Evolutionary conservation across 2,329 filamentous ascomycete species (phyloP).

Genomic region (Trichothecium roseum): DNA sequence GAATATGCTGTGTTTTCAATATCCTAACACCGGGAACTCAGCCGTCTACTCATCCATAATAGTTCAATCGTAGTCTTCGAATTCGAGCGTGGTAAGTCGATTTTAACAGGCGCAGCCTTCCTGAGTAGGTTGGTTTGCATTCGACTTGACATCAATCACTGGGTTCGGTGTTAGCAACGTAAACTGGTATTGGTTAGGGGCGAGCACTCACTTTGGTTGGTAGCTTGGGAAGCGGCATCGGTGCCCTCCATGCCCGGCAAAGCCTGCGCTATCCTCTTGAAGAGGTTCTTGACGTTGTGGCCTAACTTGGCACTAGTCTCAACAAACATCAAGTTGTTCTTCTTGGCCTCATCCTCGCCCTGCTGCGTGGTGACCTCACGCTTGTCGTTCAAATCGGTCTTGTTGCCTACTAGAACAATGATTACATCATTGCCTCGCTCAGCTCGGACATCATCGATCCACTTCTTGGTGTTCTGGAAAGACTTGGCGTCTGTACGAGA

Average conservation of each 20-base stretch:
- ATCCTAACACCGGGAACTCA: slow-evolving; percentile 1
- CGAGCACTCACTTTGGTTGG: slow-evolving; percentile 60
- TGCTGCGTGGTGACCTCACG: slow-evolving; percentile 92
- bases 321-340: slow-evolving; percentile 97
- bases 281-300: slow-evolving; percentile 95
- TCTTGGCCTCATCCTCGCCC: slow-evolving; percentile 96
- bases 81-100: neutral
- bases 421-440: slow-evolving; percentile 98
- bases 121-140: slow-evolving; percentile 56
- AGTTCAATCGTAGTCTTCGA: neutral
- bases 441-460: slow-evolving; percentile 96
- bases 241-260: slow-evolving; percentile 95
- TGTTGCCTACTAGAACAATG: slow-evolving; percentile 96
- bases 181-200: neutral
- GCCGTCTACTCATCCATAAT: neutral
- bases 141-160: slow-evolving; percentile 95
- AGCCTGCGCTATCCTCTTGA: slow-evolving; percentile 96
- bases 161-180: slow-evolving; percentile 12
- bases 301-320: slow-evolving; percentile 97
- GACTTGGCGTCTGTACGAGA: slow-evolving; percentile 65
- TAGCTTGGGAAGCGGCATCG: slow-evolving; percentile 61
- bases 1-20: slow-evolving; percentile 5
- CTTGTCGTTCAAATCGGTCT: slow-evolving; percentile 98
- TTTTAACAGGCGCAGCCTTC: slow-evolving; percentile 50
- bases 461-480: slow-evolving; percentile 98